A percentile compares a stretch with the other conserved stretches of the same genome.
Conservation (phyloP, 2,329 filamentous ascomycete species). For the Penicillium decumbens region DNA sequence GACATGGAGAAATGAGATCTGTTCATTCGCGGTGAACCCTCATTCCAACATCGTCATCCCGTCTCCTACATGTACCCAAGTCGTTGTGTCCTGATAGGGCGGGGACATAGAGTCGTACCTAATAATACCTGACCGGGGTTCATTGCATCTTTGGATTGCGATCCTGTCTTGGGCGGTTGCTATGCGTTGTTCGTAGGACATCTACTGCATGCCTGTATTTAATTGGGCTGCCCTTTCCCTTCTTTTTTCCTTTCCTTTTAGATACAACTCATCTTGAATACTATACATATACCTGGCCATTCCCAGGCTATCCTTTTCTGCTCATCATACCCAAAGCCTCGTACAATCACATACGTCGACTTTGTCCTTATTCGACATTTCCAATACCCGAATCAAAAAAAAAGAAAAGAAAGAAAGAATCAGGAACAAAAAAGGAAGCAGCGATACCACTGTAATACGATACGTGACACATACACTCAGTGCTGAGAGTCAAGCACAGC, state of each 20-base stretch:
- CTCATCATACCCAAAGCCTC: neutral
- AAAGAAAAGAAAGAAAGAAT: too few relatives aligned
- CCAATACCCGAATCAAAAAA: too few relatives aligned
- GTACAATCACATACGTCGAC: too few relatives aligned
- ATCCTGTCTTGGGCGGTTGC: slow-evolving; percentile 8
- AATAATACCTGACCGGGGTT: slow-evolving; percentile 7
- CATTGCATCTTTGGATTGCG: slow-evolving; percentile 5
- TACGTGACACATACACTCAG: slow-evolving; percentile 1
- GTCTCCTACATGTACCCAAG: slow-evolving; percentile 11
- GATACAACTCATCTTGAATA: slow-evolving; percentile 6
- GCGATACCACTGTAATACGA: neutral
- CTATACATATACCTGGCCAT: slow-evolving; percentile 4
- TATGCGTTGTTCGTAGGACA: slow-evolving; percentile 10
- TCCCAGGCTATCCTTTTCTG: neutral
- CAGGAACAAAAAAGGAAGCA: neutral
- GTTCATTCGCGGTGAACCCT: slow-evolving; percentile 9
- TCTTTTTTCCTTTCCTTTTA: too few relatives aligned
- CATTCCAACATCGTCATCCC: slow-evolving; percentile 25
- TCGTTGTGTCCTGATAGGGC: slow-evolving; percentile 17
- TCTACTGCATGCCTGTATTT: slow-evolving; percentile 4
- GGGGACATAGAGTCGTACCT: neutral
- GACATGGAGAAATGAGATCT: slow-evolving; percentile 12
- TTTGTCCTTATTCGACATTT: neutral
- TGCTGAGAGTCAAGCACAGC: neutral
- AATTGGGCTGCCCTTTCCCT: slow-evolving; percentile 1